Evolutionary conservation across 176 grass and related monocot species (phyloP), one percentile per base, ranked within the genome.

Genomic region (Lolium perenne): DNA sequence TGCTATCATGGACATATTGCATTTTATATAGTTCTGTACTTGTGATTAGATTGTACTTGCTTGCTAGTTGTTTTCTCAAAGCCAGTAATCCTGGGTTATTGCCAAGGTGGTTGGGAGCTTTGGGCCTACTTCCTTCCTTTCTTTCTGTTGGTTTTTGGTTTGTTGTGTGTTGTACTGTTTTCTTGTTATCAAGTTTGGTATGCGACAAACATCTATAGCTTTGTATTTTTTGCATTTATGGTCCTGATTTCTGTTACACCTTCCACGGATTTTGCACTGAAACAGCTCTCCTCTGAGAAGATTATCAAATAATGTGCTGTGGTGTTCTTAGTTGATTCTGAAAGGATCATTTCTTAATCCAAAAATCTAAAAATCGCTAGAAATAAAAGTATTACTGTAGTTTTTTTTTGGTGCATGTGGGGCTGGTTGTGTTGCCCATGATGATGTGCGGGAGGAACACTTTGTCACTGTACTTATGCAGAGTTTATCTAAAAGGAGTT

Each of bases 401-500:
- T 35, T 35, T 35, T 35, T 46, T 47, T 47, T 47, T 35, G 43
- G 16, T 60, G 49, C 55, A 38, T 77, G 73, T 62, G 43, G 67
- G 62, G 56, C 38, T 57, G 77, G 82, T 82, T 78, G 82, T 6
- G 86, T 56, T 78, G 54, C 86, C 53, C 86, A 88, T 88, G 90
- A 91, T 85, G 86, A 16, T 85, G 77, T 82, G 85, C 29, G 46
- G 67, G 71, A 43, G 69, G 29, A 72, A 53, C 70, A 25, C 77
- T 89, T 85, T 85, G 73, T 46, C 74, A 71, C 32, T 81, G 86
- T 82, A 91, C 62, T 81, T 81, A 23, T 69, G 50, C 58, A 86
- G 71, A 77, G 43, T 81, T 70, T 81, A 81, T 82, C 63, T 88
- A 88, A 82, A 76, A 72, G 84, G 80, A 54, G 81, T 15, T 76